Base-by-base conservation (phyloP, 139 green algal genomes). In the Spirogloea muscicola region DNA sequence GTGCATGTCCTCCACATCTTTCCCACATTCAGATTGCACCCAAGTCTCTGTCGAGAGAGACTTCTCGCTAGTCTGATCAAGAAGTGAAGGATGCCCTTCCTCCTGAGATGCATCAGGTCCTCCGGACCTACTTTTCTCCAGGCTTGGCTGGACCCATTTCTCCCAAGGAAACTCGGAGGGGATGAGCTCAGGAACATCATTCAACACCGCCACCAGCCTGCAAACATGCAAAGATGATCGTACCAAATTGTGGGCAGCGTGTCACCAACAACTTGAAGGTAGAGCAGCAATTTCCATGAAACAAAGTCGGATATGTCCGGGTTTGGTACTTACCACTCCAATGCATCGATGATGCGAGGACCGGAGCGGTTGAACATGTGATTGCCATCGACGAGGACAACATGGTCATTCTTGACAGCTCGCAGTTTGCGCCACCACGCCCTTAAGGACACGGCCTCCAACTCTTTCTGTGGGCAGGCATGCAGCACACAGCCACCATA, bases 331-430 rank as follows among this genome's bases (percentile, higher is more conserved):
- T 38, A 68, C 36, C 85, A 96, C 82, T 96, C 91, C 3, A 96
- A 79, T 0, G 84, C 88, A 33, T 96, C 90, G 59, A 96, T 83
- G 33, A 96, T 74, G 2, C 90, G 76, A 0, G 91, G 90, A 0
- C 91, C 90, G 36, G 87, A 88, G 7, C 90, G 74, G 70, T 94
- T 94, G 85, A 95, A 95, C 83, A 88, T 88, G 62, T 86, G 82
- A 76, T 95, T 90, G 58, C 91, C 91, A 69, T 96, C 91, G 33
- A 96, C 91, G 7, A 95, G 40, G 3, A 83, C 84, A 36, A 96
- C 90, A 0, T 42, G 57, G 6, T 86, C 87, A 1, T 81, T 61
- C 52, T 77, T 74, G n/a, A 96, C 90, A 2, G 89, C 91, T 7
- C 80, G 76, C 60, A 96, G 77, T 21, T 21, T 48, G 36, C 37